Evolutionary conservation across 192 early-diverging fungal genomes (phyloP), one percentile per base, ranked within the genome.

Genomic region (Mortierella claussenii): DNA sequence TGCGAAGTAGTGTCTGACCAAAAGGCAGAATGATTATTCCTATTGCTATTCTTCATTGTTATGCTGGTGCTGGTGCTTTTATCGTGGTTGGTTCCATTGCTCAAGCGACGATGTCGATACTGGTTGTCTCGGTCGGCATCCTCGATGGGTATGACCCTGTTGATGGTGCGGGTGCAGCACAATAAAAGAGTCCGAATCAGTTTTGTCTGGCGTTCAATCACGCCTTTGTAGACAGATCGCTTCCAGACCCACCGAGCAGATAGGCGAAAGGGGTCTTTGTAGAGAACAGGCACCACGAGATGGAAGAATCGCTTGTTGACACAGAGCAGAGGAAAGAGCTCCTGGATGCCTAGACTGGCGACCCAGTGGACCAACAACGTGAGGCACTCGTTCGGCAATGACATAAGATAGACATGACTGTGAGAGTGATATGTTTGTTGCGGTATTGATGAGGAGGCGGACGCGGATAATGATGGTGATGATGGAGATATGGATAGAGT

Each of bases 251-350:
- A 59, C 4, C 68, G 68, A 3, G 68, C 56, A 12, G 57, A 59
- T 24, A 69, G 58, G 18, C 57, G 51, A 43, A 69, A 69, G 20
- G 68, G 68, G 34, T 69, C 68, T 32, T 51, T 50, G 32, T 69
- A 69, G 58, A 69, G 68, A 12, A 60, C 15, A 17, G 57, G 68
- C 5, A 69, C 68, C 8, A 69, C 68, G 23, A 60, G 68, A 23
- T 61, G 33, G 52, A 69, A 69, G 44, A 69, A 28, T 31, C 31
- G 23, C n/a, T 69, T 69, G 68, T 69, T 69, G 40, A 69, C 68
- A 32, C 68, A 69, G 30, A 69, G 33, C n/a, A 69, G 58, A 5
- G 68, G 52, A 40, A 54, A 69, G 3, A 69, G 42, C 15, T 69
- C 68, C 37, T 69, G 57, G 17, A 48, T 34, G 11, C 58, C 50